Evolutionary conservation across 192 early-diverging fungal species (phyloP), one percentile per base, ranked within the genome.

Genomic region (Lobosporangium transversale): DNA sequence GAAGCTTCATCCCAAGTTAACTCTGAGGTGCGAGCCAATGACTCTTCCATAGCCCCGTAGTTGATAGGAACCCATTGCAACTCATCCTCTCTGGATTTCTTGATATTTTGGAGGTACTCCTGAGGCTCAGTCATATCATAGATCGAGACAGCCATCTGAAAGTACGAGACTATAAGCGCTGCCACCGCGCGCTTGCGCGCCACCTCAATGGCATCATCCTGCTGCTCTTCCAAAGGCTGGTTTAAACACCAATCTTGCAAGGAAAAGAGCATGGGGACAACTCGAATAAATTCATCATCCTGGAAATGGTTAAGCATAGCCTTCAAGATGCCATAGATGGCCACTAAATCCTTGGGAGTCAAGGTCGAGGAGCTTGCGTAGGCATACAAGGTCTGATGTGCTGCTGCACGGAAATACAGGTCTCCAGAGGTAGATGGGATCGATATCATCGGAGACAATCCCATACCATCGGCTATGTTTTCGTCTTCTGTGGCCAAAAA

Each of bases 401-500:
- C 63, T 33, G 64, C 58, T 29, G 65, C 64, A 5, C 73, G 73
- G 56, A 76, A 76, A 53, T 76, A 58, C 23, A 76, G 32, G 42
- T 76, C 73, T 11, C 73, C 35, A 11, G 64, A 76, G 17, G 58
- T 66, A 4, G 73, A 67, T 3, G 73, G 64, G 26, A 76, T 66
- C 6, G 58, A 58, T 3, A 55, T 53, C 71, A 65, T 65, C 21
- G 23, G 27, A 3, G 58, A 21, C 29, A 27, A 48, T 44, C 56
- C 71, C 18, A 40, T 32, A 35, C 29, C 44, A 3, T 36, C 27
- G 3, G 51, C 43, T 3, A 12, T 21, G 31, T 35, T 55, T 9
- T 80, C 67, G 7, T 84, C 64, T 53, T 81, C 68, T 10, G 69
- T 57, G 5, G 74, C 68, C 47, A 87, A 62, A 63, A 83, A 85